A percentile compares a stretch with the other conserved stretches of the same genome.
phyloP scores from a whole-genome alignment of 2,329 filamentous ascomycete genomes.

The Sporothrix schenckii region DNA sequence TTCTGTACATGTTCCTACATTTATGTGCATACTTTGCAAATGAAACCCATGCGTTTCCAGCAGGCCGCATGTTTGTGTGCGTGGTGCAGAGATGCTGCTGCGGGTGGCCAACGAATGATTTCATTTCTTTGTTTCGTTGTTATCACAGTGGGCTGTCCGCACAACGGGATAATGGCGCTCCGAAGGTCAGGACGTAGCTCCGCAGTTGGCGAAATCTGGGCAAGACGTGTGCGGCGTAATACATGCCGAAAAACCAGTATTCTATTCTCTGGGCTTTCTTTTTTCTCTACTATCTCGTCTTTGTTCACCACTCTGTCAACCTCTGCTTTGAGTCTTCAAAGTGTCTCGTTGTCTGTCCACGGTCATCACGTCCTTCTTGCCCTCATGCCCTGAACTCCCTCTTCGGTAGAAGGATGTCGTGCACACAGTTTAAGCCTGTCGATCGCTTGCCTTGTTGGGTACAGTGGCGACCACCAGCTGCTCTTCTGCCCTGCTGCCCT shows the following conservation, averaged over 20 bases:
- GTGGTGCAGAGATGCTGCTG: not conserved
- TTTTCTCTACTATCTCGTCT: no score
- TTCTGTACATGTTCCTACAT: constrained; percentile 3
- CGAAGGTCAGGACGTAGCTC: not conserved
- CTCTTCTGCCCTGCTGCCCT: no score
- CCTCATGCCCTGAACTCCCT: not conserved
- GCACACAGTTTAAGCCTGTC: not conserved
- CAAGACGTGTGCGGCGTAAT: not conserved
- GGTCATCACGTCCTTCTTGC: not conserved
- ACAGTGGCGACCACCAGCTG: no score
- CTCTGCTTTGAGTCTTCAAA: not conserved
- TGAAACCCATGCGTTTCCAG: not conserved
- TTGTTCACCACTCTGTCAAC: not conserved
- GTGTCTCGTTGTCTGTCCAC: not conserved
- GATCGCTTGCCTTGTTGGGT: constrained; percentile 6
- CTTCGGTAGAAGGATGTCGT: constrained; percentile 20
- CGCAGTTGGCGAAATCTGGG: no score
- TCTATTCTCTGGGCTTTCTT: not conserved
- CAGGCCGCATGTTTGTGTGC: not conserved
- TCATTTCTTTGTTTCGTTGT: not conserved
- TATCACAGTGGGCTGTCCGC: not conserved
- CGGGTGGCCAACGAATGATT: not conserved
- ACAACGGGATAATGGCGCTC: not conserved
- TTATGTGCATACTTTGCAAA: not conserved
- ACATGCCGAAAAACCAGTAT: not conserved